These are phyloP conservation scores for Trametes sanguinea DNA, from an alignment of 768 basidiomycete species.

Conservation along the genomic window DNA sequence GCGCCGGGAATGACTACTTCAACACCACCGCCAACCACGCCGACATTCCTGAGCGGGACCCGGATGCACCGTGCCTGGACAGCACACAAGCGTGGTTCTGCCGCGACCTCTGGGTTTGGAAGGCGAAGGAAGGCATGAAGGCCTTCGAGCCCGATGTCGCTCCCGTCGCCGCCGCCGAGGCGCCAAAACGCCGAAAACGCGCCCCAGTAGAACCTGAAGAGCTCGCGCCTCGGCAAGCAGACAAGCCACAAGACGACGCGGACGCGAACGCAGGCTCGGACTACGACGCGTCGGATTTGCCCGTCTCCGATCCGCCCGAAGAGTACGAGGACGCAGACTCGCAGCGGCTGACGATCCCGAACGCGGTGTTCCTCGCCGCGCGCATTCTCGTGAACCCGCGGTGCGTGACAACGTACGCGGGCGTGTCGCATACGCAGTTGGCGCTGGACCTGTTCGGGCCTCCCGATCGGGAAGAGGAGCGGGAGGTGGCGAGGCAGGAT, in stretches of 20 bases:
- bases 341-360: conserved; percentile 67
- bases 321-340: conserved; percentile 38
- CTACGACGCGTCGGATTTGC: conserved; percentile 65
- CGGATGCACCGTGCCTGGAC: conserved; percentile 89
- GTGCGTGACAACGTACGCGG: conserved; percentile 97
- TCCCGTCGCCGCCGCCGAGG: conserved; percentile 7
- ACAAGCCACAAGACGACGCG: conserved; percentile 46
- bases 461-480: conserved; percentile 40
- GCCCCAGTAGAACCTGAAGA: conserved; percentile 12
- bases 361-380: conserved; percentile 84
- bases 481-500: conserved; percentile 63
- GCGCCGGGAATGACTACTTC: conserved; percentile 78
- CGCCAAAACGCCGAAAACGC: conserved; percentile 7
- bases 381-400: conserved; percentile 94
- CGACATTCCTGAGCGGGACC: conserved; percentile 54
- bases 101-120: conserved; percentile 92
- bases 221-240: conserved; percentile 34
- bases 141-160: conserved; percentile 46
- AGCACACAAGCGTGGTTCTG: conserved; percentile 99
- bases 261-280: conserved; percentile 87
- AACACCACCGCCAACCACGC: conserved; percentile 66
- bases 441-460: conserved; percentile 92
- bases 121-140: conserved; percentile 74
- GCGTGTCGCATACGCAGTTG: conserved; percentile 93
- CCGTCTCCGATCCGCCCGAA: conserved; percentile 30